Percentiles rank a stretch among this genome's conserved stretches.
These are phyloP conservation scores for Puccinia polysora DNA, from an alignment of 1,284 basidiomycete species.

Conservation along the genomic window DNA sequence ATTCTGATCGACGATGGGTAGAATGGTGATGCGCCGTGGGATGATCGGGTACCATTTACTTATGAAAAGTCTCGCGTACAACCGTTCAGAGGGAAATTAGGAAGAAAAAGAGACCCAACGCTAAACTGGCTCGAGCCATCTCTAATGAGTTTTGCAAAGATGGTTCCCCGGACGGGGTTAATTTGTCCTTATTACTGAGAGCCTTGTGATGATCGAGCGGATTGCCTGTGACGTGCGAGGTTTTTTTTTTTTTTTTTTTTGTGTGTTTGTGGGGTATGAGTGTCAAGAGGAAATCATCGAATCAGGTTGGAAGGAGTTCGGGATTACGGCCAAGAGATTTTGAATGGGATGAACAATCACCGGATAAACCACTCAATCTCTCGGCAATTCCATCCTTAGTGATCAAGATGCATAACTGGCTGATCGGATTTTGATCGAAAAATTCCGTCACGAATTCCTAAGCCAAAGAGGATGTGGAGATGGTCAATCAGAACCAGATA, in stretches of 20 bases:
- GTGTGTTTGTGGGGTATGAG: slow-evolving; percentile 78
- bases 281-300: slow-evolving; percentile 82
- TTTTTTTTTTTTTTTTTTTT: too few species aligned
- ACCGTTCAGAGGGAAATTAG: background rate
- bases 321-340: background rate
- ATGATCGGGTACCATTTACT: background rate
- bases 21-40: background rate
- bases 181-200: slow-evolving; percentile 76
- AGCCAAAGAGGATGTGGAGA: background rate
- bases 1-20: background rate
- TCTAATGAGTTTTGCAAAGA: slow-evolving; percentile 93
- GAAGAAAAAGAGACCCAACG: slow-evolving; percentile 57
- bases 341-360: background rate
- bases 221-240: slow-evolving; percentile 62
- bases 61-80: too few species aligned
- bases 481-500: too few species aligned
- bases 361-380: slow-evolving; percentile 47
- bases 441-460: slow-evolving; percentile 83
- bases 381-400: slow-evolving; percentile 52
- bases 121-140: slow-evolving; percentile 87
- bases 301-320: slow-evolving; percentile 54
- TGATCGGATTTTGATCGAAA: slow-evolving; percentile 98
- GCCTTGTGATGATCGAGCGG: slow-evolving; percentile 84
- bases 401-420: slow-evolving; percentile 60
- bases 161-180: slow-evolving; percentile 87